phyloP scores from a whole-genome alignment of 345 rosid species.

The Camelina laxa region DNA sequence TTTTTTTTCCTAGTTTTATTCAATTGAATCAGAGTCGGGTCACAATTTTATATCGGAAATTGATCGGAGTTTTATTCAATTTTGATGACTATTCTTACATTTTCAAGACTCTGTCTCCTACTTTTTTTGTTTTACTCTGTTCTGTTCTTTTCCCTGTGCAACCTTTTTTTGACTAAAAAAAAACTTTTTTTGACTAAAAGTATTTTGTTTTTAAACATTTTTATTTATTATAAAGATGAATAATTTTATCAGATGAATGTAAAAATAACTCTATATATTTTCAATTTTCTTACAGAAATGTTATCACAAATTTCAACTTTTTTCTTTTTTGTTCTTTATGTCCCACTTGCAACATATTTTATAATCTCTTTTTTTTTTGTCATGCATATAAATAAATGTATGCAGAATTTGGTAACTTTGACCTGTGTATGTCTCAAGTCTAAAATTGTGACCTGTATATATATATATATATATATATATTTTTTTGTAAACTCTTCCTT shows the following conservation, averaged over 20 bases:
- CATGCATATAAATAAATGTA: neutral
- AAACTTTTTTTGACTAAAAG: too few relatives aligned
- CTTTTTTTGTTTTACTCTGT: conserved; percentile 26
- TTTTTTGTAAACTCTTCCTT: conserved; percentile 8
- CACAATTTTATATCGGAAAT: neutral
- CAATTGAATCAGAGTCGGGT: neutral
- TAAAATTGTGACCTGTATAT: too few relatives aligned
- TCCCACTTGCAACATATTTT: conserved; percentile 38
- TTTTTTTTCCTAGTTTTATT: neutral
- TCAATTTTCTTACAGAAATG: neutral
- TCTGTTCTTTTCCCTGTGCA: conserved; percentile 18
- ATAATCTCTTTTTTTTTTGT: neutral
- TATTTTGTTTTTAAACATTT: neutral
- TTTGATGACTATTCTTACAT: conserved; percentile 23
- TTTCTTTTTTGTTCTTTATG: neutral
- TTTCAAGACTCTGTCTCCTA: neutral
- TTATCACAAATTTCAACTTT: neutral
- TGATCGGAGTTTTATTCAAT: conserved; percentile 22
- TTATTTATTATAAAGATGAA: neutral
- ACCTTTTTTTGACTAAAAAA: conserved; percentile 23
- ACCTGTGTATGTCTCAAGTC: neutral
- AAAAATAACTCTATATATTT: neutral
- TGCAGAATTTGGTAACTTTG: conserved; percentile 31
- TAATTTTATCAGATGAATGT: neutral
- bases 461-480: too few relatives aligned